These are phyloP conservation scores for Leucocoprinus birnbaumii DNA, from an alignment of 768 basidiomycete genomes.

Conservation along the genomic window DNA sequence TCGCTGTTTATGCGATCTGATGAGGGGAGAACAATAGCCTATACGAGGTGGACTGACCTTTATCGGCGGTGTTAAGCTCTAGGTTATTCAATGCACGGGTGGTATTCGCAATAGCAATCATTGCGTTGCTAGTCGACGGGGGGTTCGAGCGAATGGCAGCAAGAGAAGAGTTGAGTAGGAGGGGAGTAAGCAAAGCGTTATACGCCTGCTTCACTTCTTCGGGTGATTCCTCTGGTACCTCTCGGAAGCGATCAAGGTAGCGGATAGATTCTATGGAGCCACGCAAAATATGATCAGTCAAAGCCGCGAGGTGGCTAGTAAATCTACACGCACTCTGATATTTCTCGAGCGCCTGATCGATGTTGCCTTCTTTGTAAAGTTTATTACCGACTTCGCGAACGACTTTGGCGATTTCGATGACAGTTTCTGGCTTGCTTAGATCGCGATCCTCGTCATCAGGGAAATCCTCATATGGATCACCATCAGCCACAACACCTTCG, in stretches of 20 bases:
- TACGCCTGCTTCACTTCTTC: constrained; percentile 58
- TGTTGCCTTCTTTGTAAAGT: constrained; percentile 75
- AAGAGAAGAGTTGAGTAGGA: constrained; percentile 89
- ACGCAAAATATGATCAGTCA: not conserved
- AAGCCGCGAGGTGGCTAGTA: constrained; percentile 3
- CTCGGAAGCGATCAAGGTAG: constrained; percentile 84
- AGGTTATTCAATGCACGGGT: constrained; percentile 65
- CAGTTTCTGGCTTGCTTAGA: constrained; percentile 66
- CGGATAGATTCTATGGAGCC: constrained; percentile 71
- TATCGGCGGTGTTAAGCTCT: constrained; percentile 57
- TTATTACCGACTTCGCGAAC: constrained; percentile 78
- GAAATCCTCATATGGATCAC: constrained; percentile 82
- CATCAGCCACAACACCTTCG: constrained; percentile 37
- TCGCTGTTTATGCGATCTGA: no score
- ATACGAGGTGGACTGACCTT: constrained; percentile 38
- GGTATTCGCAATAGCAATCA: constrained; percentile 49
- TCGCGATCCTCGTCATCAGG: constrained; percentile 82
- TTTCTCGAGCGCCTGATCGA: constrained; percentile 71
- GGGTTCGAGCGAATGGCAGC: constrained; percentile 67
- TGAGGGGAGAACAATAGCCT: not conserved
- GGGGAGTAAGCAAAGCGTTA: constrained; percentile 69
- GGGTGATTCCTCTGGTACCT: constrained; percentile 60
- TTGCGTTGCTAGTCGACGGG: constrained; percentile 43
- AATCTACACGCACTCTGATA: constrained; percentile 64
- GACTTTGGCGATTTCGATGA: constrained; percentile 69